Base-by-base conservation (phyloP, 441 rosid genomes). In the Codiaeum variegatum region DNA sequence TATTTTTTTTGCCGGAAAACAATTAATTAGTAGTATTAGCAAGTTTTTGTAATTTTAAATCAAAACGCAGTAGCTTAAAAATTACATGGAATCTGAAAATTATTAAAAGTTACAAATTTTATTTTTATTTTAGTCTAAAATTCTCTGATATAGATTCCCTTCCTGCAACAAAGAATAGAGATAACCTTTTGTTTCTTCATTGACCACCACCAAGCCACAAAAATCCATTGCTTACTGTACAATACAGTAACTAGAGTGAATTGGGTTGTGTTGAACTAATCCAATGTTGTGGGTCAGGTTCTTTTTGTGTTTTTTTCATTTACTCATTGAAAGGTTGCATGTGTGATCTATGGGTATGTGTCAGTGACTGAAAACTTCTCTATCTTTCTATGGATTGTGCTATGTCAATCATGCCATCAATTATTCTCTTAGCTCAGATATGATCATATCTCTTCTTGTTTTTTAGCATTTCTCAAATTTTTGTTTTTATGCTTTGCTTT, bases 351-450 rank as follows among this genome's bases (percentile, higher is more conserved):
- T 73, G 58, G 73, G 66, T 71, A 9, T 73, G 71, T 80, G 80
- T 69, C 85, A 78, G 81, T 52, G 10, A 32, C 83, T 78, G 84
- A 71, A 76, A 60, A 18, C 21, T 18, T 69, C 73, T 67, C 65
- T 42, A 18, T n/a, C 38, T 36, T 19, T 26, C 10, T 71, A 36
- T 62, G 52, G 52, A 28, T 9, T 24, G 66, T 70, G 79, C 26
- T 49, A 49, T 71, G 13, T 67, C 75, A 81, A 52, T 76, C 75
- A 68, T 73, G 76, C 24, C 71, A 73, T 61, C 83, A 64, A 72
- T 79, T 71, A 67, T 78, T 73, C 65, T 32, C 21, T 51, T 73
- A 18, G 0, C 3, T 70, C 2, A 31, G 49, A 66, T 73, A n/a
- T 55, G 46, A 64, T 47, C 56, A 5, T 26, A 49, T 49, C 67